Evolutionary conservation across 2,329 filamentous ascomycete genomes (phyloP), one percentile per base, ranked within the genome.

Genomic region (Lachnellula hyalina): DNA sequence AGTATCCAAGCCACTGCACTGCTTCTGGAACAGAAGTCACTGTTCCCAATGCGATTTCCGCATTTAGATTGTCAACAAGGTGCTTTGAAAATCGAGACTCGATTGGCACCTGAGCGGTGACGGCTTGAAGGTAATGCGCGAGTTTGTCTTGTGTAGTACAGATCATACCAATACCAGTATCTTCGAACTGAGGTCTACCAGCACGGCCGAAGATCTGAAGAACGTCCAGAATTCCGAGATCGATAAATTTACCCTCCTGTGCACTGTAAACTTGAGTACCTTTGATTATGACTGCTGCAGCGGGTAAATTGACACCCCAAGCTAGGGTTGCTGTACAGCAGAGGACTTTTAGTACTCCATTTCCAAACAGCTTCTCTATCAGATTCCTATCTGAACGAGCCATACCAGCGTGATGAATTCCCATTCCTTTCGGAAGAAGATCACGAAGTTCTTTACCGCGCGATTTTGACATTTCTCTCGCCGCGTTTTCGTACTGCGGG

Each of bases 201-300:
- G 94, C 95, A 80, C 94, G 92, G 77, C 94, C 94, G 68, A 99
- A 99, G 56, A 99, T 99, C 70, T 99, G 94, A 53, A 99, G 77
- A 15, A 99, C 94, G 70, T 99, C 94, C 2, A 99, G 80, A 61
- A 99, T 99, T 3, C 94, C 93, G 5, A 99, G 79, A 67, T 99
- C 94, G 19, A 96, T 87, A 64, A 96, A 97, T 72, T 96, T 96
- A 72, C 94, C 94, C 51, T 96, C 93, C 69, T 96, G 90, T 0
- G 94, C 87, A 69, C 92, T 97, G 73, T 99, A 99, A 0, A 99
- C 83, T 68, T 97, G 93, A 0, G 94, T 99, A 15, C 94, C 94
- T 71, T 99, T 99, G 79, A 99, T 99, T 51, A 99, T 82, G 49
- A 99, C 94, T 0, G 94, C 95, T 0, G 94, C 94, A 35, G 94